Evolutionary conservation across 73 alveolate species (phyloP).

Genomic region (Paraurostyla sp.): DNA sequence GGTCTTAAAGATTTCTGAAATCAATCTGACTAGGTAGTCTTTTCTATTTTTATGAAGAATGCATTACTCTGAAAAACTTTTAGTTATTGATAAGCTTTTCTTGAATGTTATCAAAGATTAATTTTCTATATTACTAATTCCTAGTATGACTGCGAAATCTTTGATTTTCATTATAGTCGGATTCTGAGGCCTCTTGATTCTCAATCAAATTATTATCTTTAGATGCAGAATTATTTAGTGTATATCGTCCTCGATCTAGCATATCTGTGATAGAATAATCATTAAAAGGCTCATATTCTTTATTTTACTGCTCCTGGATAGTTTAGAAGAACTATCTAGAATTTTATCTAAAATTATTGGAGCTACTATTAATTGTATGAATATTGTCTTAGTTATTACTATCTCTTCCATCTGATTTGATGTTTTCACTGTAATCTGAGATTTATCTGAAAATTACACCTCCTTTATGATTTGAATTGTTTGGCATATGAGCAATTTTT

Average conservation of each 20-base stretch:
- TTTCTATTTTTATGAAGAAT: slow-evolving; percentile 5
- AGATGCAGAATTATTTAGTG: no score
- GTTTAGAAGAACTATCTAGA: not conserved
- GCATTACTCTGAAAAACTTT: not conserved
- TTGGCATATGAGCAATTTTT: not conserved
- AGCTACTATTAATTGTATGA: not conserved
- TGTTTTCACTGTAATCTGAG: slow-evolving; percentile 6
- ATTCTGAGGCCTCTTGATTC: no score
- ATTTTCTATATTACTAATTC: not conserved
- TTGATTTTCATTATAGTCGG: no score
- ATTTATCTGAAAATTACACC: not conserved
- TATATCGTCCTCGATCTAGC: no score
- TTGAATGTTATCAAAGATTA: not conserved
- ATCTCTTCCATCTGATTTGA: not conserved
- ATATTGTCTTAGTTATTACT: not conserved
- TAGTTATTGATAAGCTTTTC: slow-evolving; percentile 4
- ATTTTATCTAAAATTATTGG: not conserved
- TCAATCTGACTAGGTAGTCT: not conserved
- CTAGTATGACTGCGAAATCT: no score
- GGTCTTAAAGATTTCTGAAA: not conserved
- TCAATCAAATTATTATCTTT: no score
- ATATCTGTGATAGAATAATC: no score
- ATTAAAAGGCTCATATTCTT: not conserved
- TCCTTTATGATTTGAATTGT: no score
- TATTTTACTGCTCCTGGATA: not conserved